Percentiles rank a stretch among this genome's conserved stretches.
These are phyloP conservation scores for Pleomassaria siparia DNA, from an alignment of 2,329 filamentous ascomycete genomes.

Conservation along the genomic window DNA sequence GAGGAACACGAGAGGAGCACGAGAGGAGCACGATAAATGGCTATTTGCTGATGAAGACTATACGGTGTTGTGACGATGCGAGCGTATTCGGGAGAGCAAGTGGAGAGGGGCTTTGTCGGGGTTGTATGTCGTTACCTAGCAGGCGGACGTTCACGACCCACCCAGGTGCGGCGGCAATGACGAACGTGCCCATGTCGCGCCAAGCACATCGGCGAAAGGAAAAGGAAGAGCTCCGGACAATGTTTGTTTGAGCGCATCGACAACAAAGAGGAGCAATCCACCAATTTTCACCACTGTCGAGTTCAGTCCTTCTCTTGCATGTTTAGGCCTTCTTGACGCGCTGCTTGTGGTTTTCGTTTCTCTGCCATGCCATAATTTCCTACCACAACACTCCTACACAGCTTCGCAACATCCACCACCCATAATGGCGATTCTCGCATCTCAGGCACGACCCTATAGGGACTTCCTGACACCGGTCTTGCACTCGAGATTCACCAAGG, in stretches of 20 bases:
- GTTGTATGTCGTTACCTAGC: slow-evolving; percentile 26
- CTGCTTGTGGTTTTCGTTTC: slow-evolving; percentile 4
- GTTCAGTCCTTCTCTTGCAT: not conserved
- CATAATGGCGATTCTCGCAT: slow-evolving; percentile 29
- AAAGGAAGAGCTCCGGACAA: not conserved
- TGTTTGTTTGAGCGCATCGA: slow-evolving; percentile 6
- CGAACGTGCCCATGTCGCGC: slow-evolving; percentile 17
- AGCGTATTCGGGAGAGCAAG: not conserved
- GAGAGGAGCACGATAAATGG: not conserved
- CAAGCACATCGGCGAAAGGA: not conserved
- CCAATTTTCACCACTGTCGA: slow-evolving; percentile 1
- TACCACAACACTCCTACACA: slow-evolving; percentile 29
- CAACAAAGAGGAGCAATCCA: not conserved
- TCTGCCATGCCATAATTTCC: slow-evolving; percentile 28
- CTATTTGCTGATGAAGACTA: not conserved
- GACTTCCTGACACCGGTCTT: slow-evolving; percentile 88
- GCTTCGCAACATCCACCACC: slow-evolving; percentile 3
- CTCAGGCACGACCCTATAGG: slow-evolving; percentile 68
- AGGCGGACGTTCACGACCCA: slow-evolving; percentile 18
- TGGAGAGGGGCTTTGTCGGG: slow-evolving; percentile 1
- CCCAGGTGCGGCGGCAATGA: slow-evolving; percentile 32
- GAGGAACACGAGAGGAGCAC: no score
- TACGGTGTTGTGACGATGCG: not conserved
- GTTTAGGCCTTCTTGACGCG: slow-evolving; percentile 1
- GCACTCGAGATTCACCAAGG: slow-evolving; percentile 82